phyloP scores from a whole-genome alignment of 106 monocot genomes.

The Platanthera zijinensis region DNA sequence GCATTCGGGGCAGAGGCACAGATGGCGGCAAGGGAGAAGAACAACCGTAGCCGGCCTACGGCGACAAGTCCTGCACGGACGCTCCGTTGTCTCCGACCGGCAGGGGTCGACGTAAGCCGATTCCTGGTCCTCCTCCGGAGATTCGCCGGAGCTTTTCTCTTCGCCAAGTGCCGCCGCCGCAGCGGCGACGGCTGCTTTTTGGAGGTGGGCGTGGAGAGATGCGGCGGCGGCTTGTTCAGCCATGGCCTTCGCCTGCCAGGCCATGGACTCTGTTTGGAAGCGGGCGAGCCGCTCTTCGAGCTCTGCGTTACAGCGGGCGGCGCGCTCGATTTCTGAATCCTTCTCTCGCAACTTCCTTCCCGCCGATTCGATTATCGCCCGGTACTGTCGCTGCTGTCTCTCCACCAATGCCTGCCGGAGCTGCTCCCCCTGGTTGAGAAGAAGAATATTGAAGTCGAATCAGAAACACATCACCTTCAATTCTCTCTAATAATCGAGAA shows the following conservation, averaged over 20 bases:
- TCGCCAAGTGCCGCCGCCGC: slow-evolving; percentile 5
- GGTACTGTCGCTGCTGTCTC: slow-evolving; percentile 32
- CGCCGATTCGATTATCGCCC: slow-evolving; percentile 36
- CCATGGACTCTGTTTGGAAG: slow-evolving; percentile 43
- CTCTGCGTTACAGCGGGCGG: slow-evolving; percentile 41
- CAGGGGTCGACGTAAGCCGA: slow-evolving; percentile 66
- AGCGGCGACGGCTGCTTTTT: slow-evolving; percentile 30
- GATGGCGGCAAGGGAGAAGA: slow-evolving; percentile 46
- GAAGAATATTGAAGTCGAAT: not conserved
- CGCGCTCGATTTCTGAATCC: slow-evolving; percentile 49
- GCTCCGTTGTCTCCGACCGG: slow-evolving; percentile 2
- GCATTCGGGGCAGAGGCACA: slow-evolving; percentile 38
- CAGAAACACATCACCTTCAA: not conserved
- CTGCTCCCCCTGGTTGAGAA: slow-evolving; percentile 49
- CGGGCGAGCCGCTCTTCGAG: slow-evolving; percentile 53
- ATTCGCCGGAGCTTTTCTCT: slow-evolving; percentile 12
- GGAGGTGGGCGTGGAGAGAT: slow-evolving; percentile 56
- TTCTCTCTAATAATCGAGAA: not conserved
- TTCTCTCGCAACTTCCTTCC: slow-evolving; percentile 45
- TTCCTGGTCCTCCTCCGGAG: slow-evolving; percentile 51
- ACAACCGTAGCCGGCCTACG: slow-evolving; percentile 18
- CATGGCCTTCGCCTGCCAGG: slow-evolving; percentile 78
- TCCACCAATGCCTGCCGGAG: slow-evolving; percentile 61
- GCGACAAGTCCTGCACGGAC: slow-evolving; percentile 37
- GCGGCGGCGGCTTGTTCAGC: slow-evolving; percentile 54